phyloP scores from a whole-genome alignment of 305 asterid species.

The Fraxinus paxiana region DNA sequence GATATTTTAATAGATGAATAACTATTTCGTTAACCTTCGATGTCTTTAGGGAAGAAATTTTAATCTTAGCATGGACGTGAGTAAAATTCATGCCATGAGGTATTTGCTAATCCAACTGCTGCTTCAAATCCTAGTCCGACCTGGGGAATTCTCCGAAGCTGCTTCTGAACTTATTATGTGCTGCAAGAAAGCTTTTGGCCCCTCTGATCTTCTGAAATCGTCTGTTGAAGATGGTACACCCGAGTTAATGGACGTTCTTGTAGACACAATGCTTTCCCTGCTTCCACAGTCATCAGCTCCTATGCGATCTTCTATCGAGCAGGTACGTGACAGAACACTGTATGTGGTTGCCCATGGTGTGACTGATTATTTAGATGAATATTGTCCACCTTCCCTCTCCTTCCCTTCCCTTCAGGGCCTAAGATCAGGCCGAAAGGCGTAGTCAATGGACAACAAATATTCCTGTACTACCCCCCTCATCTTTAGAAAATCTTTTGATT shows the following conservation, averaged over 20 bases:
- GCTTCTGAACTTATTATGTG: slow-evolving; percentile 82
- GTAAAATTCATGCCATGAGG: slow-evolving; percentile 68
- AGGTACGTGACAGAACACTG: slow-evolving; percentile 41
- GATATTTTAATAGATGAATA: neutral
- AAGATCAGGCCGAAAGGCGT: too few species aligned
- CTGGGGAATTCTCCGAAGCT: slow-evolving; percentile 83
- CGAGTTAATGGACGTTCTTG: slow-evolving; percentile 81
- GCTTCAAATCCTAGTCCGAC: slow-evolving; percentile 86
- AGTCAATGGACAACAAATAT: too few species aligned
- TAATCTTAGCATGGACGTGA: slow-evolving; percentile 47
- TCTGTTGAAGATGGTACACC: slow-evolving; percentile 73
- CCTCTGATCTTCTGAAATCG: slow-evolving; percentile 56
- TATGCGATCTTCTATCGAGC: slow-evolving; percentile 83
- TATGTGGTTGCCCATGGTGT: neutral
- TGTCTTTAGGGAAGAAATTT: slow-evolving; percentile 59
- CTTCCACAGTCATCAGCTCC: slow-evolving; percentile 93
- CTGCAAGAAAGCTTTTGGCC: slow-evolving; percentile 71
- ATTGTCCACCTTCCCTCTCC: neutral
- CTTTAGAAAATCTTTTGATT: neutral
- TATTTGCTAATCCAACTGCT: slow-evolving; percentile 82
- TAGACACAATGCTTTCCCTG: slow-evolving; percentile 89
- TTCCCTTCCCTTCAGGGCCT: too few species aligned
- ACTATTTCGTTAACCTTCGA: neutral
- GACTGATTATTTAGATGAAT: slow-evolving; percentile 6
- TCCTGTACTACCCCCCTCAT: neutral